phyloP scores from a whole-genome alignment of 2,329 filamentous ascomycete genomes.

The Talaromyces verruculosus region DNA sequence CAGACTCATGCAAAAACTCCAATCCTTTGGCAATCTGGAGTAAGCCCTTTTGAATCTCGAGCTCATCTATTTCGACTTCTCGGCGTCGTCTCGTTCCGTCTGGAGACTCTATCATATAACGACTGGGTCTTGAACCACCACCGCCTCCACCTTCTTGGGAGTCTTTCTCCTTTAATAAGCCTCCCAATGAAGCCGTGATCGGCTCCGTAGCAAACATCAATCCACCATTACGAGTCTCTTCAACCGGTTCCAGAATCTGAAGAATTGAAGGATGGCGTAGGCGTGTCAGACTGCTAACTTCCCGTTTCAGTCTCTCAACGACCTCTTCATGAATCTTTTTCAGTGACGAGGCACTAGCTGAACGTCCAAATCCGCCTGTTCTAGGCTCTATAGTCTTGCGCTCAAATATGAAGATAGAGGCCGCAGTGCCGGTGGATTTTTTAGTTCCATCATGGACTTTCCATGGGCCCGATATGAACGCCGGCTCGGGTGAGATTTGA shows the following conservation, averaged over 20 bases:
- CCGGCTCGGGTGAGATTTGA: conserved; percentile 70
- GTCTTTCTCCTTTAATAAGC: conserved; percentile 82
- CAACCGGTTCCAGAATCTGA: conserved; percentile 90
- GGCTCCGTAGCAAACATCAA: conserved; percentile 94
- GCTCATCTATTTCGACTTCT: conserved; percentile 90
- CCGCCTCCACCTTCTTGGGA: conserved; percentile 63
- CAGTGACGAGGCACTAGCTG: conserved; percentile 65
- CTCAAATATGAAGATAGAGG: conserved; percentile 93
- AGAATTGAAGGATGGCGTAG: conserved; percentile 88
- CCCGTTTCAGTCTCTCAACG: conserved; percentile 84
- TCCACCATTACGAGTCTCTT: conserved; percentile 87
- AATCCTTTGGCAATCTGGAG: conserved; percentile 90
- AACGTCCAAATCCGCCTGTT: conserved; percentile 59
- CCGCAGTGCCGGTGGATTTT: conserved; percentile 85
- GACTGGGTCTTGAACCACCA: conserved; percentile 67
- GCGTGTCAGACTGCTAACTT: conserved; percentile 83
- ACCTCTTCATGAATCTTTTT: conserved; percentile 87
- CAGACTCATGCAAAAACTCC: conserved; percentile 94
- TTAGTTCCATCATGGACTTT: conserved; percentile 97
- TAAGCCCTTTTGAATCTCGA: conserved; percentile 95
- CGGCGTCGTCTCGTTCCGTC: conserved; percentile 70
- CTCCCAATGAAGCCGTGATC: conserved; percentile 83
- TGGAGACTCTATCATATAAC: conserved; percentile 76
- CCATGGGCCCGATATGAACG: conserved; percentile 87
- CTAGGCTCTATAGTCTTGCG: conserved; percentile 77